Evolutionary conservation across 371 early-diverging fungal genomes (phyloP), one percentile per base, ranked within the genome.

Genomic region (Sporodiniella umbellata): DNA sequence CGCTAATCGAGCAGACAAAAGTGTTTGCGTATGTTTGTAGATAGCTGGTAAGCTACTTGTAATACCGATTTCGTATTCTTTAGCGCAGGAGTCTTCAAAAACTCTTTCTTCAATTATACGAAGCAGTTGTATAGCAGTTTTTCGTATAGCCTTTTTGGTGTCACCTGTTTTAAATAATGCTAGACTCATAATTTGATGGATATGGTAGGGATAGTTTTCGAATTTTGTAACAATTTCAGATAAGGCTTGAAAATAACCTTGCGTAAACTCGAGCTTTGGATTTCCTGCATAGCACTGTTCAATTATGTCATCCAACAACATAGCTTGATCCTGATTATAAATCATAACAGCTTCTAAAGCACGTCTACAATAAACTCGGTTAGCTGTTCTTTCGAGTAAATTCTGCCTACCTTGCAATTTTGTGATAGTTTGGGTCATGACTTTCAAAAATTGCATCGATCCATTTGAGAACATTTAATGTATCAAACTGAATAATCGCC

Each of bases 81-180:
- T 76, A 12, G 84, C 77, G 38, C 88, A 85, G 0, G 74, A 72
- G 45, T 87, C 87, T 0, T 68, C 78, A 54, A 79, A 82, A 15
- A 81, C 78, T 1, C 88, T 79, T 23, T 78, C 70, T 57, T 93
- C 91, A 22, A 93, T 64, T 10, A 83, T 80, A 11, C 86, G 83
- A 33, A 95, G 56, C 8, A 96, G 63, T 22, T 86, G 70, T 31
- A 90, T 81, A 7, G 97, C 94, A 19, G 81, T 72, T 11, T 83
- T 79, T n/a, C 97, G 76, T 11, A 93, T 82, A 0, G 80, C 63
- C 28, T 83, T 79, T 46, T 86, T 85, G 4, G 85, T 68, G 59
- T 93, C 91, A 0, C 89, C 90, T 30, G 86, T 67, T 53, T 93
- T 93, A 62, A 88, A 93, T 39, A 93, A 51, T 1, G 89, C 89